These are phyloP conservation scores for Sclerotinia glacialis DNA, from an alignment of 2,329 filamentous ascomycete species.

Conservation along the genomic window DNA sequence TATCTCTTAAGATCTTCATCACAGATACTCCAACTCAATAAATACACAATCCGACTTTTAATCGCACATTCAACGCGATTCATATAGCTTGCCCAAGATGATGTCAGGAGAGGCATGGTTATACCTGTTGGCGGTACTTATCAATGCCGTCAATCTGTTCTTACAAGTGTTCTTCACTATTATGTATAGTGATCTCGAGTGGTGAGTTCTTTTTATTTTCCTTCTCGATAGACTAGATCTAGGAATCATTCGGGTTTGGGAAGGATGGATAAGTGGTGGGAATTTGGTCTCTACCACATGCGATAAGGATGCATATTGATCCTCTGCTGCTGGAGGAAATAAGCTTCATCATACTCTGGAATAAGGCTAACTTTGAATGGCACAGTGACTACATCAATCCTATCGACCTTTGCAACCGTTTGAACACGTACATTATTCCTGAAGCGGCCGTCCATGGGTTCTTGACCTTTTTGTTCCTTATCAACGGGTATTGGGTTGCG, in stretches of 20 bases:
- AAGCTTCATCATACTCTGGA: not conserved
- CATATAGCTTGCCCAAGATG: slow-evolving; percentile 41
- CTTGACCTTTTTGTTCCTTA: slow-evolving; percentile 89
- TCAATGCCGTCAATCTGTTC: slow-evolving; percentile 99
- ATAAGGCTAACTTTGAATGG: slow-evolving; percentile 18
- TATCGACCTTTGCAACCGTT: slow-evolving; percentile 99
- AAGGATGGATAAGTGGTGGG: too few relatives aligned
- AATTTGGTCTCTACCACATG: not conserved
- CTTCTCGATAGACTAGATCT: not conserved
- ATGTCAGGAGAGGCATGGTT: slow-evolving; percentile 99
- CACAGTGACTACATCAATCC: slow-evolving; percentile 98
- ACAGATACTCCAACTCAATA: slow-evolving; percentile 2
- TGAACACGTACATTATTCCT: slow-evolving; percentile 99
- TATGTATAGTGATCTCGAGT: slow-evolving; percentile 99
- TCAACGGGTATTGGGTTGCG: slow-evolving; percentile 98
- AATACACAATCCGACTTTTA: not conserved
- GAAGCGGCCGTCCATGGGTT: slow-evolving; percentile 97
- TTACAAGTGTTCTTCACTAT: slow-evolving; percentile 99
- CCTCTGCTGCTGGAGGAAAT: not conserved
- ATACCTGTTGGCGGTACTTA: slow-evolving; percentile 94
- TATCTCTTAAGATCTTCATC: not conserved
- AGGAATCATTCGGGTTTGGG: not conserved
- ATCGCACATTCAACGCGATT: slow-evolving; percentile 25
- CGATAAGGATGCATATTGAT: slow-evolving; percentile 6
- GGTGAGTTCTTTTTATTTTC: slow-evolving; percentile 56